A percentile compares a stretch with the other conserved stretches of the same genome.
These are phyloP conservation scores for Prunus padus DNA, from an alignment of 306 rosid species.

Conservation along the genomic window DNA sequence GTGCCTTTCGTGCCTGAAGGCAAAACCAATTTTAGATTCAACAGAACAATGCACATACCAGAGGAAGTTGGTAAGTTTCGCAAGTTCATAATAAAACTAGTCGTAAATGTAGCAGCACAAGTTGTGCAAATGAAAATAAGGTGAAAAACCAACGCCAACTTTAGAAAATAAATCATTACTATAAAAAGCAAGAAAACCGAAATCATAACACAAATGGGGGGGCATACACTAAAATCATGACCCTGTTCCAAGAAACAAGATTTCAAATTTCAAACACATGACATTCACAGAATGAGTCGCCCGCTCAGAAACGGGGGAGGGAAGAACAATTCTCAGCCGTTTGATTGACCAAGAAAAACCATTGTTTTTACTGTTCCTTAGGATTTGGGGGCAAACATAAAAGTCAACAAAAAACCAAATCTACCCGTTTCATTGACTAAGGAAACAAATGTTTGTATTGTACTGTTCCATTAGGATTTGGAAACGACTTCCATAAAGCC, in stretches of 20 bases:
- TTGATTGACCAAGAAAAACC: slow-evolving; percentile 22
- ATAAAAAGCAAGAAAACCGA: background rate
- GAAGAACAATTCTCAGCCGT: background rate
- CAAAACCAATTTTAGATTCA: background rate
- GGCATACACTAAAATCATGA: background rate
- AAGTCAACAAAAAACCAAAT: slow-evolving; percentile 34
- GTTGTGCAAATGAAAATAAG: background rate
- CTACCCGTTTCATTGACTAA: slow-evolving; percentile 22
- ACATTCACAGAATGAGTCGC: background rate
- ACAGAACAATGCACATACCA: background rate
- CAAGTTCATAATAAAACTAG: background rate
- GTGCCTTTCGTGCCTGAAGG: slow-evolving; percentile 83
- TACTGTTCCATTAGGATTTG: slow-evolving; percentile 43
- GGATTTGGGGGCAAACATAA: slow-evolving; percentile 36
- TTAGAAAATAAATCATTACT: background rate
- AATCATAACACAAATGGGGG: background rate
- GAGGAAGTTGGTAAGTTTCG: background rate
- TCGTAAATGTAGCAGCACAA: no score
- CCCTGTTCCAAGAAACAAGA: background rate
- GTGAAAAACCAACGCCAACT: background rate
- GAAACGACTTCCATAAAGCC: slow-evolving; percentile 32
- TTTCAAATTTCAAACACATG: slow-evolving; percentile 25
- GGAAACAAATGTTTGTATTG: slow-evolving; percentile 28
- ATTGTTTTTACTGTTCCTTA: slow-evolving; percentile 31
- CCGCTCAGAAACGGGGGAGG: no score